phyloP scores from a whole-genome alignment of 2,329 filamentous ascomycete genomes.

The Beauveria asiatica region DNA sequence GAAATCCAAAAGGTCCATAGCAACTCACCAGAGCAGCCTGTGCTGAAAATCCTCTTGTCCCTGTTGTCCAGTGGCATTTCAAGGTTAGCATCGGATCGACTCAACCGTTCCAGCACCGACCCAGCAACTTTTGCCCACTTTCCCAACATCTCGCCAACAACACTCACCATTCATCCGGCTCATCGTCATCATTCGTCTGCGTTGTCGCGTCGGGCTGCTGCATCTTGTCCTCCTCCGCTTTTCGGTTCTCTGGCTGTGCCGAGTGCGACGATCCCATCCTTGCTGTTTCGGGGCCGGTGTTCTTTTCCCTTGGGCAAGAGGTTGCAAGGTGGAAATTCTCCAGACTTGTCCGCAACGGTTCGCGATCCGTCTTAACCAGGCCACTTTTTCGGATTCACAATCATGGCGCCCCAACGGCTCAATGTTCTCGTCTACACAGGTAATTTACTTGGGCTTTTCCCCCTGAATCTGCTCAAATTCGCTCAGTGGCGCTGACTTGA shows the following conservation, averaged over 20 bases:
- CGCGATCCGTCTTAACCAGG: neutral
- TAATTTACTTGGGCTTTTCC: constrained; percentile 27
- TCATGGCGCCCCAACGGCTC: constrained; percentile 61
- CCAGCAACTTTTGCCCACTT: neutral
- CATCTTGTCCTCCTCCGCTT: constrained; percentile 28
- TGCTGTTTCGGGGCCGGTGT: neutral
- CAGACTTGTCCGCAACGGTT: constrained; percentile 3
- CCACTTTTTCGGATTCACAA: constrained; percentile 8
- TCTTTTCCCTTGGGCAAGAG: neutral
- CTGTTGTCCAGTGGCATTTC: constrained; percentile 36
- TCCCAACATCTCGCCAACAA: neutral
- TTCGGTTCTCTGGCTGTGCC: neutral
- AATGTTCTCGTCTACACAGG: constrained; percentile 93
- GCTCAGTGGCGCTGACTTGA: neutral
- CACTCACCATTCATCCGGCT: constrained; percentile 87
- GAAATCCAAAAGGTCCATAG: neutral
- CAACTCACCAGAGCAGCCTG: constrained; percentile 72
- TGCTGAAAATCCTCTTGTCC: constrained; percentile 97
- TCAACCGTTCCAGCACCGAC: neutral
- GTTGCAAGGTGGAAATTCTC: constrained; percentile 11
- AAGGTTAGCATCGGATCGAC: constrained; percentile 20
- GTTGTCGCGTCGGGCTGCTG: constrained; percentile 27
- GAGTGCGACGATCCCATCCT: constrained; percentile 7
- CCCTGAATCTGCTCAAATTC: neutral
- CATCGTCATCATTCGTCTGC: constrained; percentile 60